Evolutionary conservation across 2,329 filamentous ascomycete species (phyloP), one percentile per base, ranked within the genome.

Genomic region (Furcasterigmium furcatum): DNA sequence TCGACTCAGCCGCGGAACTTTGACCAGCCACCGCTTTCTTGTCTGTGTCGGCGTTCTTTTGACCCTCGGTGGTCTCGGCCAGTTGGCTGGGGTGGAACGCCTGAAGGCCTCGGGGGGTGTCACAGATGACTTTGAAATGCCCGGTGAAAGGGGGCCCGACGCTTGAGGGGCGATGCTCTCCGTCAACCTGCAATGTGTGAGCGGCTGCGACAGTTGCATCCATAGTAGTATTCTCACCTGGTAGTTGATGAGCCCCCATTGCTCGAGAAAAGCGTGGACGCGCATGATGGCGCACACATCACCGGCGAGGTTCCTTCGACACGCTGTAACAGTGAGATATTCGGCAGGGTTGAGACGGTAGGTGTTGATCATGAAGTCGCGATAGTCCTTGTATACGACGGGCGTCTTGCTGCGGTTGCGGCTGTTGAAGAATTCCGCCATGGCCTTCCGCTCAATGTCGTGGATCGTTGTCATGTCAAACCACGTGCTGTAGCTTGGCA

Each of bases 301-400:
- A 53, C 94, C 94, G 19, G 94, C 94, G 60, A 99, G 71, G 65
- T 99, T 99, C 55, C 94, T 82, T 52, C 94, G 81, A 64, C 94
- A 99, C 42, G 94, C 94, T 10, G 94, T 99, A 45, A 99, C 92
- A 5, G 94, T 99, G 45, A 99, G 77, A 61, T 99, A 99, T 66
- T 99, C 94, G 44, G 91, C 80, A 5, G 94, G 94, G 63, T 97
- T 99, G 46, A 99, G 74, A 30, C 94, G 86, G 69, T 99, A 99
- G 13, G 94, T 97, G 72, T 99, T 99, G 72, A 99, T 91, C 94
- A 99, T 99, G 63, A 99, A 99, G 63, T 99, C 94, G 56, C 94
- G 86, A 68, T 99, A 99, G 63, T 99, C 94, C 70, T 97, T 97
- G 75, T 99, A 99, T 19, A 97, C 89, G 41, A 91, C 85, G 1